Conservation (phyloP, 2,329 filamentous ascomycete species). For the Orbilia javanica region DNA sequence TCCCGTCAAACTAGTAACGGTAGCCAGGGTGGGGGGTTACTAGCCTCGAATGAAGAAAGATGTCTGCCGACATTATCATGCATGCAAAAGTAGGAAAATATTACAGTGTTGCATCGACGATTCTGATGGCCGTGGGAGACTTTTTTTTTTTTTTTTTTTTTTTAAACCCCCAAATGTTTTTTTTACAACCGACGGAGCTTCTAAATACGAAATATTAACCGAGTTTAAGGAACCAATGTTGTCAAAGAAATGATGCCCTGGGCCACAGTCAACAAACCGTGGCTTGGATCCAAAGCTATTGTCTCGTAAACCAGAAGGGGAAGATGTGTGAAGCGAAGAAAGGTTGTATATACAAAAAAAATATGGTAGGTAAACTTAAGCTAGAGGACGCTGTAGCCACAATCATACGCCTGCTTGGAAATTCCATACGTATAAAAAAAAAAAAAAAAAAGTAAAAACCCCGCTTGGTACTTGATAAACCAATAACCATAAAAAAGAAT, state of each 20-base stretch:
- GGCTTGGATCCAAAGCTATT: slow-evolving; percentile 9
- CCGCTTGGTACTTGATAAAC: slow-evolving; percentile 9
- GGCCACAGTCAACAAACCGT: slow-evolving; percentile 2
- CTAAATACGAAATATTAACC: slow-evolving; percentile 27
- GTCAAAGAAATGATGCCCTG: slow-evolving; percentile 9
- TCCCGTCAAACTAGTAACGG: not conserved
- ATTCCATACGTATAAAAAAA: slow-evolving; percentile 1
- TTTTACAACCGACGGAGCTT: not conserved
- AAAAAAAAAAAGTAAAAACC: slow-evolving; percentile 23
- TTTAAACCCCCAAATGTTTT: not conserved
- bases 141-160: not conserved
- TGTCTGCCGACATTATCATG: slow-evolving; percentile 49
- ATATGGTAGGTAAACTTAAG: slow-evolving; percentile 19
- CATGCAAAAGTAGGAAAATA: slow-evolving; percentile 4
- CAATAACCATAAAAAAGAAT: not conserved
- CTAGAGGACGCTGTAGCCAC: slow-evolving; percentile 31
- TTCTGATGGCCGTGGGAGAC: not conserved
- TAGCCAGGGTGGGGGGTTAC: slow-evolving; percentile 38
- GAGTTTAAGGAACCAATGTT: slow-evolving; percentile 21
- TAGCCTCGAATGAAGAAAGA: slow-evolving; percentile 50
- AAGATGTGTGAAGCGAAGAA: slow-evolving; percentile 34
- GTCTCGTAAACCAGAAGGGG: slow-evolving; percentile 26
- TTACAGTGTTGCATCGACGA: slow-evolving; percentile 28
- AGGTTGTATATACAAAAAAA: slow-evolving; percentile 45
- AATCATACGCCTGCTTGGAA: slow-evolving; percentile 46